phyloP scores from a whole-genome alignment of 2,329 filamentous ascomycete species.

The Ambrosiella xylebori region DNA sequence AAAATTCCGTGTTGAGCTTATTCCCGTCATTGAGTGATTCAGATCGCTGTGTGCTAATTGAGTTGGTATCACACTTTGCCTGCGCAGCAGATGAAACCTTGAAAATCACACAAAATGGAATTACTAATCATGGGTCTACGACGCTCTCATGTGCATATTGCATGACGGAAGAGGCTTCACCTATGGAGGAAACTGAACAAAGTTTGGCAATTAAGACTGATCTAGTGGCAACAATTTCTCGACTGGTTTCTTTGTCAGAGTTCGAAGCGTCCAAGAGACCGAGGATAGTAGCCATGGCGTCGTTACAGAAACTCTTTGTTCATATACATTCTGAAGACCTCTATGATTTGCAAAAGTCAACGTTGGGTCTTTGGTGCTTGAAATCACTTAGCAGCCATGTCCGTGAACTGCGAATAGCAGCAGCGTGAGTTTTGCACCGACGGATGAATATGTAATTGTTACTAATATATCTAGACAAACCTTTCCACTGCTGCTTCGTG shows the following conservation, averaged over 20 bases:
- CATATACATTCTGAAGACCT: constrained; percentile 45
- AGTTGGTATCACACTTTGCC: constrained; percentile 37
- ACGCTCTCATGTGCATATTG: constrained; percentile 8
- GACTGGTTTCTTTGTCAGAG: constrained; percentile 26
- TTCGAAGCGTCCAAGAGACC: constrained; percentile 40
- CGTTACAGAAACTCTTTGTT: constrained; percentile 49
- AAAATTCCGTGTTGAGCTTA: constrained; percentile 17
- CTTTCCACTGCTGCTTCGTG: constrained; percentile 44
- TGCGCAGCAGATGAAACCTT: constrained; percentile 38
- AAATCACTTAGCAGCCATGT: constrained; percentile 67
- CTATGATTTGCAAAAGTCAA: constrained; percentile 49
- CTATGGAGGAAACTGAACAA: constrained; percentile 7
- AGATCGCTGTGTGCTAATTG: constrained; percentile 34
- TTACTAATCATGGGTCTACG: not conserved
- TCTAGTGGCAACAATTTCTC: constrained; percentile 23
- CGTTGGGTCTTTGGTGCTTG: constrained; percentile 63
- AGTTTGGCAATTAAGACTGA: constrained; percentile 2
- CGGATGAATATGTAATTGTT: not conserved
- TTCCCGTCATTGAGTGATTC: constrained; percentile 31
- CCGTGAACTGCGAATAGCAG: constrained; percentile 68
- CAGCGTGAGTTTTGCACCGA: constrained; percentile 34
- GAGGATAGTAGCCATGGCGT: constrained; percentile 54
- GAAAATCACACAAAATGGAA: not conserved
- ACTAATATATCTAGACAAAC: constrained; percentile 32
- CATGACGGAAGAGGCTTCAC: constrained; percentile 7